Evolutionary conservation across 1,139 yeast species (phyloP).

Genomic region (Hemisphaericaspora subhashii): DNA sequence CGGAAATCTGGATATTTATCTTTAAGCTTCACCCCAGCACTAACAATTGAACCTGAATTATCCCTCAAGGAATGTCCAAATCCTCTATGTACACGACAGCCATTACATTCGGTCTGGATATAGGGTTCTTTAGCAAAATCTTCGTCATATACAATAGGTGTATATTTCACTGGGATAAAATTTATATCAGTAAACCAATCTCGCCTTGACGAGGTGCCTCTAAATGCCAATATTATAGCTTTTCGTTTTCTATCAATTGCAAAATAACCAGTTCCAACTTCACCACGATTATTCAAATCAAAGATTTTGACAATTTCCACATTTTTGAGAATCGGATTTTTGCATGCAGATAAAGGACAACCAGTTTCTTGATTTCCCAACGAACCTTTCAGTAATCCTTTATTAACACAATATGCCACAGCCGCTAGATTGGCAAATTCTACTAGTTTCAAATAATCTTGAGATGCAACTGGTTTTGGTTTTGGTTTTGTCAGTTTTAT

Average conservation of each 20-base stretch:
- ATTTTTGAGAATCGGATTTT: conserved; percentile 18
- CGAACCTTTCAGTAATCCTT: conserved; percentile 29
- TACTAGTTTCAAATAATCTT: conserved; percentile 30
- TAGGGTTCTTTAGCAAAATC: conserved; percentile 12
- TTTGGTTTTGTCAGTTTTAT: background rate
- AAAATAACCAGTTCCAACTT: conserved; percentile 54
- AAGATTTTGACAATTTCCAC: conserved; percentile 36
- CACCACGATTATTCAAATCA: conserved; percentile 40
- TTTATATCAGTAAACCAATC: conserved; percentile 61
- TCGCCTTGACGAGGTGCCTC: conserved; percentile 57
- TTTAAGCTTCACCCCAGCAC: conserved; percentile 31
- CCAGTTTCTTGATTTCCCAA: conserved; percentile 19
- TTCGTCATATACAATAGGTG: conserved; percentile 27
- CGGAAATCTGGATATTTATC: conserved; percentile 44
- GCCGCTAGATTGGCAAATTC: conserved; percentile 39
- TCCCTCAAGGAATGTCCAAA: conserved; percentile 46
- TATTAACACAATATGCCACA: conserved; percentile 38
- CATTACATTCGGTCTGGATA: conserved; percentile 33
- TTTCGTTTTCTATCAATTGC: conserved; percentile 40
- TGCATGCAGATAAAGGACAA: conserved; percentile 26
- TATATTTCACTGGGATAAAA: conserved; percentile 39
- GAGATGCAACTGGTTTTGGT: conserved; percentile 2
- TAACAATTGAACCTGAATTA: conserved; percentile 35
- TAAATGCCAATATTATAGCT: conserved; percentile 44
- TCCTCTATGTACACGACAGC: conserved; percentile 62